Evolutionary conservation across 2,329 filamentous ascomycete genomes (phyloP), one percentile per base, ranked within the genome.

Genomic region (Alternaria postmessia): DNA sequence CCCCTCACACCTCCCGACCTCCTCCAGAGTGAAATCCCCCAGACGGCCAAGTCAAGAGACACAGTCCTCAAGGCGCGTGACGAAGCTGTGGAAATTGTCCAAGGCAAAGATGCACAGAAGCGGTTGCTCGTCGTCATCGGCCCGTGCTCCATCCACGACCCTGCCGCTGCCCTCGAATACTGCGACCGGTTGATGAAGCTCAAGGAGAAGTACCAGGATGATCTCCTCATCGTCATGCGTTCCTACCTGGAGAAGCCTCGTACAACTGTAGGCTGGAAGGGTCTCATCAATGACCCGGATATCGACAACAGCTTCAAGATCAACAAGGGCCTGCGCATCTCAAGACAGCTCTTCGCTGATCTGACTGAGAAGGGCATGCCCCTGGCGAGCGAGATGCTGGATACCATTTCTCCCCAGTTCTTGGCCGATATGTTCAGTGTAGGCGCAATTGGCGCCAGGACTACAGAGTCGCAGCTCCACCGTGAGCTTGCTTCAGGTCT

Each of bases 241-340:
- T 92, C 93, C 66, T 99, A 99, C 87, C 88, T 99, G 62, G 95
- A 99, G 86, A 99, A 99, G 86, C 95, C 95, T 22, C 89, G 95
- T 66, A 99, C 95, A 28, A 99, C 95, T 0, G 93, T 99, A 28
- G 95, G 95, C 70, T 99, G 95, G 95, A 99, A 99, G 84, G 95
- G 95, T 51, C 84, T 99, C 72, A 96, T 99, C 83, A 98, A 99
- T 79, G 95, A 99, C 81, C 95, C 95, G 2, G 94, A 98, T 75
- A 96, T 99, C 76, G 94, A 98, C 81, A 94, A 97, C 79, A 95
- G 91, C 80, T 98, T 97, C 90, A 89, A 97, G 82, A 98, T 99
- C 83, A 98, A 98, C 86, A 98, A 98, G 85, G 95, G 95, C 20
- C 82, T 99, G 74, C 89, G 92, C 51, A 84, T 93, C 56, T 92